These are phyloP conservation scores for Chrysoporthe austroafricana DNA, from an alignment of 2,329 filamentous ascomycete genomes.

Conservation along the genomic window DNA sequence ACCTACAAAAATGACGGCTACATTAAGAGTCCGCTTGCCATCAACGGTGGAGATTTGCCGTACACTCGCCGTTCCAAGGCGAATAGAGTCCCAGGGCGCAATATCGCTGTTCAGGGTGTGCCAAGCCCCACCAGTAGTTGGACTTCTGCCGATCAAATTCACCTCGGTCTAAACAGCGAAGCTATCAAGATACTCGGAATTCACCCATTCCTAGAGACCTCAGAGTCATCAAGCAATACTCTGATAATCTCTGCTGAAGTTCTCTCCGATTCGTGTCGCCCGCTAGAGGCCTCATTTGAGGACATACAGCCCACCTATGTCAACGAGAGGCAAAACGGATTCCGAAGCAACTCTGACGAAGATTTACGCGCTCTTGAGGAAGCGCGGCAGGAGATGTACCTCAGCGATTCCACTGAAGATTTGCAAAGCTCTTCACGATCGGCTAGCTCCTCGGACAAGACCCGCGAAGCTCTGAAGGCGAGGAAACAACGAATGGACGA, in stretches of 20 bases:
- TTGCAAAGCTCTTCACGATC: not conserved
- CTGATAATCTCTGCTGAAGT: slow-evolving; percentile 25
- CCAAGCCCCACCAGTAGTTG: not conserved
- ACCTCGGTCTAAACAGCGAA: slow-evolving; percentile 16
- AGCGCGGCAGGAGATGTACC: not conserved
- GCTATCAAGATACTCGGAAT: slow-evolving; percentile 21
- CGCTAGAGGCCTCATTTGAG: not conserved
- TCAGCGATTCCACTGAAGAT: not conserved
- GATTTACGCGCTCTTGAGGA: not conserved
- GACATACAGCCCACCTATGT: not conserved
- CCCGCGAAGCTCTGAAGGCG: not conserved
- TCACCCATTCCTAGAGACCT: slow-evolving; percentile 15
- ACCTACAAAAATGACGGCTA: not conserved
- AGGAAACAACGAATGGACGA: not conserved
- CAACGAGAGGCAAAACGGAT: not conserved
- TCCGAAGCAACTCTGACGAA: not conserved
- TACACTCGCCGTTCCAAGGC: not conserved
- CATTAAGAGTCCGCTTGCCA: not conserved
- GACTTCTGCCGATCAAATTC: not conserved
- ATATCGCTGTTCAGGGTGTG: not conserved
- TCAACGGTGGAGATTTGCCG: not conserved
- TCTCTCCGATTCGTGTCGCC: not conserved
- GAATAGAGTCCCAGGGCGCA: not conserved
- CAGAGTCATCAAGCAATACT: slow-evolving; percentile 17
- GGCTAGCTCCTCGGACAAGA: not conserved